A percentile compares a stretch with the other conserved stretches of the same genome.
These are phyloP conservation scores for Castanospermum australe DNA, from an alignment of 306 rosid genomes.

Conservation along the genomic window DNA sequence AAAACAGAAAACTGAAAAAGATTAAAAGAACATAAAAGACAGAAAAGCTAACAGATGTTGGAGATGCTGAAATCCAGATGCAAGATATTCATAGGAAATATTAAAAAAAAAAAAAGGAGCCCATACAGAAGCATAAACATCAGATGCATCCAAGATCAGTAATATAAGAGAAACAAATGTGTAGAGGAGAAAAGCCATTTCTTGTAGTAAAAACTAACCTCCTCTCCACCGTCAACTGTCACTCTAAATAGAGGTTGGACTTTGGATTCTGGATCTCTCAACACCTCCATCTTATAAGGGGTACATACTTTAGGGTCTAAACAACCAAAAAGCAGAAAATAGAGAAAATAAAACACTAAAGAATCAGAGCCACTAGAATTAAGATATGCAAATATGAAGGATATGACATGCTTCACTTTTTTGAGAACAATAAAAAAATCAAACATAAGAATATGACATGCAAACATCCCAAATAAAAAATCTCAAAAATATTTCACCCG, in stretches of 20 bases:
- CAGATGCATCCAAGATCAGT: constrained; percentile 9
- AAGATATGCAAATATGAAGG: constrained; percentile 19
- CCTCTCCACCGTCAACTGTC: constrained; percentile 79
- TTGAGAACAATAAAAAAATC: not conserved
- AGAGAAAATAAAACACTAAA: not conserved
- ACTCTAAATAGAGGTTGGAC: constrained; percentile 82
- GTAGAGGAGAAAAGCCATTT: not conserved
- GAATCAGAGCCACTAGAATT: not conserved
- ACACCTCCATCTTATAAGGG: constrained; percentile 85
- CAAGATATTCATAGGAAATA: not conserved
- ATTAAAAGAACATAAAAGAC: not conserved
- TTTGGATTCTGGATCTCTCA: constrained; percentile 84
- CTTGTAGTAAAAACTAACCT: constrained; percentile 57
- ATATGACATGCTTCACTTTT: not conserved
- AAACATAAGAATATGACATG: constrained; percentile 1
- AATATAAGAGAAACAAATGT: not conserved
- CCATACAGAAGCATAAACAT: constrained; percentile 12
- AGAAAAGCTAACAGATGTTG: not conserved
- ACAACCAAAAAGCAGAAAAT: constrained; percentile 26
- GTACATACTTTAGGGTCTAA: constrained; percentile 59
- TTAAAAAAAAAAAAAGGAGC: not conserved
- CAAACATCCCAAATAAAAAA: constrained; percentile 6
- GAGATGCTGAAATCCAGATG: constrained; percentile 13
- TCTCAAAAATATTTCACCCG: constrained; percentile 47
- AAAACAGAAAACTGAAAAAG: constrained; percentile 5